Evolutionary conservation across 805 yeast genomes (phyloP).

Genomic region (Zygosaccharomyces bisporus): DNA sequence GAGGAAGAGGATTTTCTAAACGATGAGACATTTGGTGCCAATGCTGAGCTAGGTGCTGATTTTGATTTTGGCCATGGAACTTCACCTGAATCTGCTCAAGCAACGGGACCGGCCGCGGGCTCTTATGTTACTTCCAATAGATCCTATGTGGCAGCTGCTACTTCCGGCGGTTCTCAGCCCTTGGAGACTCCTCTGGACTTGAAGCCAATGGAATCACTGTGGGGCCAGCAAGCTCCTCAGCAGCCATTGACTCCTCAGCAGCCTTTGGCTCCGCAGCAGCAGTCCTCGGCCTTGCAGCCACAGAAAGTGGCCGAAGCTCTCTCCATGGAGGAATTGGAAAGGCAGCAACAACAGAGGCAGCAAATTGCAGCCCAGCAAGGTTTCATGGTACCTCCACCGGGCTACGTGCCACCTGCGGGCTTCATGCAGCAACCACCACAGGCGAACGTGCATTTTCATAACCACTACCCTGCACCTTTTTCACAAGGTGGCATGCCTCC

Average conservation of each 20-base stretch:
- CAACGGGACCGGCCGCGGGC: conserved; percentile 36
- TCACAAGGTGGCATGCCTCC: conserved; percentile 19
- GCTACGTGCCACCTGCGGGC: conserved; percentile 32
- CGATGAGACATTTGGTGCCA: conserved; percentile 34
- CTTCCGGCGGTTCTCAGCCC: conserved; percentile 35
- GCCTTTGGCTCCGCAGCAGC: conserved; percentile 23
- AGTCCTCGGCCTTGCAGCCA: conserved; percentile 9
- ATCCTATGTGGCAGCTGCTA: conserved; percentile 29
- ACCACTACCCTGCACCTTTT: conserved; percentile 18
- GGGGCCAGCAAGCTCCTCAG: conserved; percentile 43
- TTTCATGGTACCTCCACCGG: conserved; percentile 28
- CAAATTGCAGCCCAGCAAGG: conserved; percentile 26
- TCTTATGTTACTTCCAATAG: conserved; percentile 35
- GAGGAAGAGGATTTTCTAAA: conserved; percentile 62
- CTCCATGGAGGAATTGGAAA: conserved; percentile 82
- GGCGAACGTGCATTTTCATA: conserved; percentile 31
- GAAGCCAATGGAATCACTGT: conserved; percentile 69
- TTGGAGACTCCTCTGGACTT: conserved; percentile 35
- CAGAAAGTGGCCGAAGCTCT: conserved; percentile 38
- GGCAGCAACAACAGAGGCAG: conserved; percentile 40
- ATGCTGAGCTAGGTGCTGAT: conserved; percentile 33
- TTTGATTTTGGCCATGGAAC: conserved; percentile 36
- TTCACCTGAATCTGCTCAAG: conserved; percentile 5
- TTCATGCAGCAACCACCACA: conserved; percentile 14
- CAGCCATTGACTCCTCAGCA: conserved; percentile 21